Base-by-base conservation (phyloP, 2,329 filamentous ascomycete genomes). In the Alternaria incomplexa region DNA sequence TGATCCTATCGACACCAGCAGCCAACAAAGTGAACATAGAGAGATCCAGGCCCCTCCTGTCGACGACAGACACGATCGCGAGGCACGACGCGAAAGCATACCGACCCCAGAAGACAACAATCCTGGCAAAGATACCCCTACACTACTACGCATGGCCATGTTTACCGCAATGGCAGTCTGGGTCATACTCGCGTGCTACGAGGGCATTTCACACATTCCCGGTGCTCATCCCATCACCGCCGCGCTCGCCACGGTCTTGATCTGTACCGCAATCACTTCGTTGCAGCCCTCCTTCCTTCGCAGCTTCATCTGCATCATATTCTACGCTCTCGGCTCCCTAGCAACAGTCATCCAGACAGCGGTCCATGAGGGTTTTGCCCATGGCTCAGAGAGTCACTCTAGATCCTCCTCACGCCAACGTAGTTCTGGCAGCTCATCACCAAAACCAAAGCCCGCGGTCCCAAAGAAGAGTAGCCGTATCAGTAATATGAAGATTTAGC, bases 261-360 rank as follows among this genome's bases (percentile, higher is more conserved):
- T 40, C 2, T 40, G 36, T 3, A 40, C 36, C 1, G 36, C 36
- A 0, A 40, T 40, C 0, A 40, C 36, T 10, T 3, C 3, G 15
- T 3, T 36, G 32, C 15, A 5, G 3, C 36, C 36, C 15, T 17
- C 0, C 36, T 40, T 17, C n/a, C 36, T 17, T 2, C n/a, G 36
- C 5, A 3, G 1, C 36, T 40, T 3, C 36, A 10, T 40, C n/a
- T 9, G 11, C 9, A 1, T 0, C 36, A 17, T 40, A 40, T 3
- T 0, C 1, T 40, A 40, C 36, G 36, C 36, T 0, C 17, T 40
- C 2, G n/a, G 36, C 1, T n/a, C 0, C 32, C 0, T 36, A 3
- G 32, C 30, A 3, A 3, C 6, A 6, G 30, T 7, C 11, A 32
- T 32, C 26, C 8, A 26, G 8, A 10, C 26, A 26, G 8, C 26